phyloP scores from a whole-genome alignment of 257 asterid genomes.

The Jacaranda mimosifolia region DNA sequence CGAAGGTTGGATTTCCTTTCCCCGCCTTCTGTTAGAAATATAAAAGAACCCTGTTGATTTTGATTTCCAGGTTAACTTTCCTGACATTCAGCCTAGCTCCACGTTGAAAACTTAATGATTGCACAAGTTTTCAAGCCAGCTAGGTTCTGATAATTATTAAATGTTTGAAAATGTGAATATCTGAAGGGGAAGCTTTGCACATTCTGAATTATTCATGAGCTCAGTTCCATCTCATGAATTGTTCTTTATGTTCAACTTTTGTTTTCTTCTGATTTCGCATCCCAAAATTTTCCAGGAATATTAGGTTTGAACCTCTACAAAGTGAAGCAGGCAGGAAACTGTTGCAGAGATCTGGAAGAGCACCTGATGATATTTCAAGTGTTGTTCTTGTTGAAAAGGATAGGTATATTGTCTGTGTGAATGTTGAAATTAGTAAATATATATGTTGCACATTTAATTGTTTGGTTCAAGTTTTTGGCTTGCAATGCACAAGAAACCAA shows the following conservation, averaged over 20 bases:
- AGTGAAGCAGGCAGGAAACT: slow-evolving; percentile 90
- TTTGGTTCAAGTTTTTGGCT: not conserved
- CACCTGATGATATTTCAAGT: slow-evolving; percentile 95
- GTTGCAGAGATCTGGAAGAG: slow-evolving; percentile 89
- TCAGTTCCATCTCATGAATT: not conserved
- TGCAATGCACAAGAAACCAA: slow-evolving; percentile 17
- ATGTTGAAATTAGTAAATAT: not conserved
- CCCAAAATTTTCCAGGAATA: slow-evolving; percentile 56
- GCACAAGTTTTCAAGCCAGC: not conserved
- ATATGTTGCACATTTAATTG: slow-evolving; percentile 19
- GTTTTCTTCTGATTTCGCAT: slow-evolving; percentile 25
- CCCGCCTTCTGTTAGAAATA: not conserved
- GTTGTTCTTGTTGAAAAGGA: slow-evolving; percentile 92
- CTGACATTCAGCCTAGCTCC: not conserved
- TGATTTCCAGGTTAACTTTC: not conserved
- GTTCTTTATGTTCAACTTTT: not conserved
- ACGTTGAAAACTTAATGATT: not conserved
- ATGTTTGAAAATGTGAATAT: not conserved
- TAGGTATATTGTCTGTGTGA: slow-evolving; percentile 50
- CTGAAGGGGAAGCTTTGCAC: not conserved
- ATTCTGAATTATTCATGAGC: slow-evolving; percentile 2
- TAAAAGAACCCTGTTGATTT: not conserved
- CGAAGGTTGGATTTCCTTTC: slow-evolving; percentile 58
- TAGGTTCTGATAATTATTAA: not conserved
- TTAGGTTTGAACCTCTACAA: slow-evolving; percentile 89